A percentile compares a stretch with the other conserved stretches of the same genome.
Evolutionary conservation across 768 basidiomycete genomes (phyloP).

Genomic region (Guyanaporus albipodus): DNA sequence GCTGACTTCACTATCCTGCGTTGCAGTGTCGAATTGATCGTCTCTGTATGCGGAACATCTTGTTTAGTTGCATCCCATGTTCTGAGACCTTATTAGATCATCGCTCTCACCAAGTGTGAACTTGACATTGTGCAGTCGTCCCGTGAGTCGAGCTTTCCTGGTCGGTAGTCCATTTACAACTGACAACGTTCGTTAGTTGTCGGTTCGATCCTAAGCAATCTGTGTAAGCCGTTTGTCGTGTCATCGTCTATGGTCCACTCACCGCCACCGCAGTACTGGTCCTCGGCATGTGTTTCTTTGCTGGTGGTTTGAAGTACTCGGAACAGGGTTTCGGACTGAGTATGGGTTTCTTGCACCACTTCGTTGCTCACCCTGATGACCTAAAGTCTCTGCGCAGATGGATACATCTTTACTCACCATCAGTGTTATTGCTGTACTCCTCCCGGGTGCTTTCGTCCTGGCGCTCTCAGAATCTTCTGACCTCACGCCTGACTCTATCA

Average conservation of each 20-base stretch:
- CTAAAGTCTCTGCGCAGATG: conserved; percentile 62
- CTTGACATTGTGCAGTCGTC: conserved; percentile 77
- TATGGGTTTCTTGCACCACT: conserved; percentile 32
- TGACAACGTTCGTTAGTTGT: conserved; percentile 49
- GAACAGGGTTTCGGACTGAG: conserved; percentile 76
- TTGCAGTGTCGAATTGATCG: conserved; percentile 53
- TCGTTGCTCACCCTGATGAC: too few species aligned
- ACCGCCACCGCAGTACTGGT: conserved; percentile 57
- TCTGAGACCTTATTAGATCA: conserved; percentile 45
- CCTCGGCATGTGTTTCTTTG: conserved; percentile 82
- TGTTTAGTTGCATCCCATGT: background rate
- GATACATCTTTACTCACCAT: conserved; percentile 71
- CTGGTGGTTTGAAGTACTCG: conserved; percentile 70
- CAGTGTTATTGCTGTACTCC: conserved; percentile 73
- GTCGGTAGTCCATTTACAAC: background rate
- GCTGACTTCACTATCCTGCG: background rate
- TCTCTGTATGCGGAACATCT: conserved; percentile 48
- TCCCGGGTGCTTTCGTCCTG: conserved; percentile 76
- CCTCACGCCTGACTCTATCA: conserved; percentile 33
- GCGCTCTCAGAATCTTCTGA: conserved; percentile 35
- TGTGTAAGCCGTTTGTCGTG: conserved; percentile 39
- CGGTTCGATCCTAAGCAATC: conserved; percentile 78
- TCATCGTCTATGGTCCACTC: background rate
- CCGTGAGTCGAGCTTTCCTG: conserved; percentile 39
- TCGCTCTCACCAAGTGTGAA: conserved; percentile 77